Evolutionary conservation across 2,329 filamentous ascomycete species (phyloP).

Genomic region (Pseudogymnoascus sp.): DNA sequence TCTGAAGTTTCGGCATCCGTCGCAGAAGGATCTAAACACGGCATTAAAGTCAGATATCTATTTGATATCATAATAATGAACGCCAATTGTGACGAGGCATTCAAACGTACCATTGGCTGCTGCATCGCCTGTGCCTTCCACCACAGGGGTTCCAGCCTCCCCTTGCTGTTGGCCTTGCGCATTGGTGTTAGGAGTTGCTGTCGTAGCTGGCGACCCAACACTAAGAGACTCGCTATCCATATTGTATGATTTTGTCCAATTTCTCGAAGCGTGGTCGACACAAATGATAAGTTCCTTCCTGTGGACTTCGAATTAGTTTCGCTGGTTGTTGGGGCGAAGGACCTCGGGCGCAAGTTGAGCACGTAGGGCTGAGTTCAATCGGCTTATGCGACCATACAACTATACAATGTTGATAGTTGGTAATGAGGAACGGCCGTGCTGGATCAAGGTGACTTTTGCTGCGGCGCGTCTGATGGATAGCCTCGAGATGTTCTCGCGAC

Average conservation of each 20-base stretch:
- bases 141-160: slow-evolving; percentile 28
- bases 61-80: background rate
- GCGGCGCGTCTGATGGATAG: slow-evolving; percentile 4
- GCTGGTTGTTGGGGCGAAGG: background rate
- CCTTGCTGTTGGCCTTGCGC: slow-evolving; percentile 45
- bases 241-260: slow-evolving; percentile 18
- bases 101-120: slow-evolving; percentile 40
- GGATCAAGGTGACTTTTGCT: background rate
- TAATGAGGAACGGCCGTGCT: slow-evolving; percentile 3
- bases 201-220: slow-evolving; percentile 49
- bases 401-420: background rate
- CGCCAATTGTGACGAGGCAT: slow-evolving; percentile 34
- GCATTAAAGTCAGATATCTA: slow-evolving; percentile 16
- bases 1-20: slow-evolving; percentile 40
- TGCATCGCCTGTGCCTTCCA: slow-evolving; percentile 40
- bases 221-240: slow-evolving; percentile 52
- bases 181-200: slow-evolving; percentile 48
- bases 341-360: slow-evolving; percentile 5
- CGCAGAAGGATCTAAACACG: slow-evolving; percentile 52
- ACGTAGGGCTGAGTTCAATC: slow-evolving; percentile 6
- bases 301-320: background rate
- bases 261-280: slow-evolving; percentile 23
- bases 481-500: slow-evolving; percentile 5
- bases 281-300: slow-evolving; percentile 17
- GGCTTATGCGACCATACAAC: slow-evolving; percentile 6